Base-by-base conservation (phyloP, 228 moss, liverwort and hornwort species). In the Sphagnum magellanicum region DNA sequence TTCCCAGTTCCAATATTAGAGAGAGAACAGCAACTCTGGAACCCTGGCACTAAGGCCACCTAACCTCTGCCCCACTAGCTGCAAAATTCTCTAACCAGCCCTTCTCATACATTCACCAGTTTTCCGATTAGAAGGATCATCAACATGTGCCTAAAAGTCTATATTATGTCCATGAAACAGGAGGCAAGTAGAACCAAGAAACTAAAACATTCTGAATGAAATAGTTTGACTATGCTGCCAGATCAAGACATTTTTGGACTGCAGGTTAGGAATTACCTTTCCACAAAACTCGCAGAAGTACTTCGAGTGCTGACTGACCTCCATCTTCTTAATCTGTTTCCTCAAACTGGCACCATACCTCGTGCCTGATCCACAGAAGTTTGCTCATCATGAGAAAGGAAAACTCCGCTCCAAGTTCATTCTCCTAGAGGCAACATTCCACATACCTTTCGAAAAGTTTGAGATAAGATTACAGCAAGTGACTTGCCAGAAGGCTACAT, bases 261-360 rank as follows among this genome's bases (percentile, higher is more conserved):
- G 46, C 15, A 49, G 17, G 59, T 8, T 15, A 13, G 10, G 52
- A 14, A 73, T 72, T 51, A 86, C 89, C 85, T 89, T 92, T 59
- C 92, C 92, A 52, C 92, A 92, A 71, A 92, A 92, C 79, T 92
- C 92, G 73, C 92, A 92, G 75, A 92, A 89, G 68, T 92, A 89
- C 59, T 92, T 92, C 5, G 92, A 87, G 68, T 92, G 89, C 64
- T 89, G 89, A 55, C 87, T 87, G 60, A 92, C 89, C 79, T 89
- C 89, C 91, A 92, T 87, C 77, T 92, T 87, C 81, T 89, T 92
- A 12, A 89, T 92, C 68, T 89, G 87, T 79, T 92, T 89, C 78
- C 92, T 81, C 87, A 92, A 78, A 85, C 91, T 91, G 69, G 89
- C 91, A 89, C 91, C 87, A 75, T 89, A 91, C 14, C 91, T 78